These are phyloP conservation scores for Pseudopithomyces chartarum DNA, from an alignment of 2,329 filamentous ascomycete genomes.

Conservation along the genomic window DNA sequence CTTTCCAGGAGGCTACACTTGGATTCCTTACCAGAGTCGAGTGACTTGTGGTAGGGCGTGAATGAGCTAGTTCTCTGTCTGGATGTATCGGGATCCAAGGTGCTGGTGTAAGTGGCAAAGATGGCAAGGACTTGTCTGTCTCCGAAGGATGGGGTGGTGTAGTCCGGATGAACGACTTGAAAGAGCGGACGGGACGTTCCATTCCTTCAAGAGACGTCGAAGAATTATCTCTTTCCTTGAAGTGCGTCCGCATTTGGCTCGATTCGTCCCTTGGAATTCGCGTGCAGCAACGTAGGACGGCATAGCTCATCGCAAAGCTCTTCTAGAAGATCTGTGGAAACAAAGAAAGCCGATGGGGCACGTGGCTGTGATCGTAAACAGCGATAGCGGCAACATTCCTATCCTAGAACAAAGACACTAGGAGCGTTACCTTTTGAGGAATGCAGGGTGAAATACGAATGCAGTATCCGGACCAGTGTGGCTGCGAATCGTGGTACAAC, in stretches of 20 bases:
- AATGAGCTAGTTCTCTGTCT: not conserved
- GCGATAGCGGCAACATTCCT: constrained; percentile 15
- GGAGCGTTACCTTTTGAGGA: constrained; percentile 15
- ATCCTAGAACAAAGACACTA: constrained; percentile 32
- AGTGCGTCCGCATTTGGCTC: constrained; percentile 26
- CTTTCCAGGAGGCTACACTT: constrained; percentile 29
- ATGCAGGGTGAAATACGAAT: constrained; percentile 16
- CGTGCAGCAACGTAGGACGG: constrained; percentile 18
- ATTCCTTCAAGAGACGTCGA: constrained; percentile 37
- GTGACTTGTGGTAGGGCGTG: constrained; percentile 7
- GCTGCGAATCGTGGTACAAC: not conserved
- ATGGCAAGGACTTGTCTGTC: constrained; percentile 30
- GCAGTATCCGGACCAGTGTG: constrained; percentile 2
- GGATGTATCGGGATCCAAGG: constrained; percentile 3
- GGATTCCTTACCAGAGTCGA: constrained; percentile 8
- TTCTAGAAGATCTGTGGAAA: constrained; percentile 36
- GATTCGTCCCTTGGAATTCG: constrained; percentile 30
- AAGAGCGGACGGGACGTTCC: constrained; percentile 39
- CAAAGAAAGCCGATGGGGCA: constrained; percentile 33
- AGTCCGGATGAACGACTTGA: constrained; percentile 35
- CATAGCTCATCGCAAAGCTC: constrained; percentile 12
- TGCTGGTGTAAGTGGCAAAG: constrained; percentile 30
- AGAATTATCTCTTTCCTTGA: constrained; percentile 26
- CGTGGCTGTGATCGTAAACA: constrained; percentile 25
- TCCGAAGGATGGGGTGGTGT: constrained; percentile 22